Base-by-base conservation (phyloP, 768 basidiomycete genomes). In the Mycena indigotica region DNA sequence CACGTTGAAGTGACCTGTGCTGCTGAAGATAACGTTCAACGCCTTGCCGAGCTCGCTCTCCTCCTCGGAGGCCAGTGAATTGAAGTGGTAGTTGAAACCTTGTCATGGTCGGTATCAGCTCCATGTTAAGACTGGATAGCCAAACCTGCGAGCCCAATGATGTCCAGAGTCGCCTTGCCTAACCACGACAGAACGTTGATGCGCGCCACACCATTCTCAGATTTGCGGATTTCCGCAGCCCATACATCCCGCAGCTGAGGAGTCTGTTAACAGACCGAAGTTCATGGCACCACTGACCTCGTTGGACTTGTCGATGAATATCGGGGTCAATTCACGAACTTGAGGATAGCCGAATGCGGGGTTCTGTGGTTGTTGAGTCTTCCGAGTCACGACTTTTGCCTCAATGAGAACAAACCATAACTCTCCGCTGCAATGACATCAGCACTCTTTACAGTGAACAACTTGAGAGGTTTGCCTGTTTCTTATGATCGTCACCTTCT, bases 121-220 rank as follows among this genome's bases (percentile, higher is more conserved):
- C 61, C 57, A n/a, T 71, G 65, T 19, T 82, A 71, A 16, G 80
- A 70, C 51, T 77, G 66, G 66, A 70, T 66, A 61, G 83, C 83
- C 52, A 75, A 77, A 16, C 83, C 78, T 74, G 65, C 81, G 38
- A 83, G 72, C 19, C 84, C 84, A 52, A 88, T 85, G 50, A 84
- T 77, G 55, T 86, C 86, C 13, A 86, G 72, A 8, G 84, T 85
- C 10, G 80, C 75, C 40, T 79, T 77, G 19, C 76, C 78, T 1
- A 86, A 72, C 78, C 78, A 86, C 1, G 70, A 65, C 45, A 81
- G 66, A 4, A 82, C 77, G 52, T 88, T 83, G 29, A 84, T 62
- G 3, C 68, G 61, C 10, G 41, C 64, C 2, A 25, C 44, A 48
- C 26, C 57, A 23, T 55, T 26, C 8, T 48, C 58, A 30, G 68